phyloP scores from a whole-genome alignment of 2,329 filamentous ascomycete species.

The Trichoderma oligosporum region DNA sequence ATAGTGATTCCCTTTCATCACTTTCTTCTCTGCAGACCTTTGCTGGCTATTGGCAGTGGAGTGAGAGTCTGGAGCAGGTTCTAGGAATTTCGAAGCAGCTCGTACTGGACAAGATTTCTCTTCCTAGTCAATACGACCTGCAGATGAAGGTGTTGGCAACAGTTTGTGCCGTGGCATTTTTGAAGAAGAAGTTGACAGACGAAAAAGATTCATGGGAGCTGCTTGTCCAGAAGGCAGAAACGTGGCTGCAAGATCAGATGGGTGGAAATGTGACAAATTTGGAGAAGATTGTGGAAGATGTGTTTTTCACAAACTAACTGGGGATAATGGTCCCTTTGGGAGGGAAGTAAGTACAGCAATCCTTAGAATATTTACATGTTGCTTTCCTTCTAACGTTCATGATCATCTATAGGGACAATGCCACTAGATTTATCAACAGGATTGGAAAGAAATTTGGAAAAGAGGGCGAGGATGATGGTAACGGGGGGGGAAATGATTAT shows the following conservation, averaged over 20 bases:
- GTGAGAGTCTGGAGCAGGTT: constrained; percentile 26
- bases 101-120: not conserved
- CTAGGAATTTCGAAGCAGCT: constrained; percentile 24
- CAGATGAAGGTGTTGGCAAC: constrained; percentile 28
- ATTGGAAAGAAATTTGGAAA: not conserved
- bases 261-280: constrained; percentile 21
- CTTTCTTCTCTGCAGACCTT: constrained; percentile 52
- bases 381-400: not conserved
- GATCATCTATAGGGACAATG: not conserved
- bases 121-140: constrained; percentile 13
- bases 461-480: not conserved
- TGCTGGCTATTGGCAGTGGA: constrained; percentile 33
- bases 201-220: constrained; percentile 60
- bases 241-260: constrained; percentile 41
- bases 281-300: constrained; percentile 19
- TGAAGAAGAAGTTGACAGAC: constrained; percentile 43
- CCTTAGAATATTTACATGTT: too few relatives aligned
- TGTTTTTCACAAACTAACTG: not conserved
- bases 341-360: too few relatives aligned
- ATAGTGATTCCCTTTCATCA: not conserved
- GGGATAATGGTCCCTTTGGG: not conserved
- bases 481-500: constrained; percentile 1
- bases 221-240: constrained; percentile 56
- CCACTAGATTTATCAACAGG: not conserved
- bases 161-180: constrained; percentile 29